A percentile compares a stretch with the other conserved stretches of the same genome.
These are phyloP conservation scores for Floccularia luteovirens DNA, from an alignment of 768 basidiomycete genomes.

Conservation along the genomic window DNA sequence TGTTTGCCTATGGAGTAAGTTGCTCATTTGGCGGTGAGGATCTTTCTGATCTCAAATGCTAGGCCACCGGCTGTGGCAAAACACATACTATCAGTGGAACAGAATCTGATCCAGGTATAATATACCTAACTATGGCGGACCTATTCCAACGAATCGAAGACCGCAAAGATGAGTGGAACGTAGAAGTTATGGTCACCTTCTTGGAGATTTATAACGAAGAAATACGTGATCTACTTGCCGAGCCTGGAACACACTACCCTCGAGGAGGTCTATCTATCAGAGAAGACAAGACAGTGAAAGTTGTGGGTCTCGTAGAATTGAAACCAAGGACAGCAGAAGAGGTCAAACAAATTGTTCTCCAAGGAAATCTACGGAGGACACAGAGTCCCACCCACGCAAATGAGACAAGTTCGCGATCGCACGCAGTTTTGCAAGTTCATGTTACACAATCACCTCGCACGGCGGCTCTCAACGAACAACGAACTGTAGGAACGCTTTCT, in stretches of 20 bases:
- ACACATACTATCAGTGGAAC: constrained; percentile 98
- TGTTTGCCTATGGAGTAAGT: constrained; percentile 97
- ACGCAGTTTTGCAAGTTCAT: constrained; percentile 95
- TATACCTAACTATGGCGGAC: constrained; percentile 96
- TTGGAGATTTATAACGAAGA: constrained; percentile 99
- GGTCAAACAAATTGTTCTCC: constrained; percentile 88
- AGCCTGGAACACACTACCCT: constrained; percentile 51
- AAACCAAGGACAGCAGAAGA: constrained; percentile 81
- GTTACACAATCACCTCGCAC: constrained; percentile 84
- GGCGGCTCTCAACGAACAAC: constrained; percentile 73
- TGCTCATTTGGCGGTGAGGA: constrained; percentile 3
- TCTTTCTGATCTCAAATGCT: constrained; percentile 7
- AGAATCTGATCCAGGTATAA: constrained; percentile 81
- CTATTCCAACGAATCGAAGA: constrained; percentile 92
- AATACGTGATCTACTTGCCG: constrained; percentile 89
- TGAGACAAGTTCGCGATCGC: constrained; percentile 93
- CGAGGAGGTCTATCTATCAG: constrained; percentile 89
- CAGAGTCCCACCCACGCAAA: constrained; percentile 96
- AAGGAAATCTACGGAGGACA: constrained; percentile 82
- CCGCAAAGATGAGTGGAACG: constrained; percentile 75
- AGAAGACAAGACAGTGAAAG: constrained; percentile 91
- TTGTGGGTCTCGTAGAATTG: constrained; percentile 78
- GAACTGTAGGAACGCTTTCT: constrained; percentile 84
- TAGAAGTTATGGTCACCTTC: constrained; percentile 89
- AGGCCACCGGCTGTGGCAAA: constrained; percentile 99